phyloP scores from a whole-genome alignment of 164 flowering plant species.

The Tetracentron sinense region DNA sequence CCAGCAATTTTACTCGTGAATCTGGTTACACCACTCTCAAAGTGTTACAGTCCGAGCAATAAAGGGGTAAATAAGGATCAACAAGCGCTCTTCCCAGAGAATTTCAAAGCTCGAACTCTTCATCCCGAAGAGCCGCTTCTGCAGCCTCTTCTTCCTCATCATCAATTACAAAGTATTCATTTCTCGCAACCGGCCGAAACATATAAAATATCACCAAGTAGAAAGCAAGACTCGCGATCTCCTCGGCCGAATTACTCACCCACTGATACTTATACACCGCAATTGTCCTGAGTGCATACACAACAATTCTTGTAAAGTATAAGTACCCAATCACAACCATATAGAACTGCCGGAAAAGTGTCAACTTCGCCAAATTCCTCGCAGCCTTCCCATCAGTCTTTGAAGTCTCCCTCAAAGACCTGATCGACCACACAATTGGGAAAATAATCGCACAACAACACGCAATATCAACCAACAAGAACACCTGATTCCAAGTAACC shows the following conservation, averaged over 20 bases:
- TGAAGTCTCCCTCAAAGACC: too few relatives aligned
- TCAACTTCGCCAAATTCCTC: conserved; percentile 67
- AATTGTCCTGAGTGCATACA: conserved; percentile 60
- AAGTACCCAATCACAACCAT: conserved; percentile 68
- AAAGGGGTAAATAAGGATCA: conserved; percentile 17
- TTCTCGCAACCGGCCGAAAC: conserved; percentile 68
- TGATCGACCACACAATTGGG: too few relatives aligned
- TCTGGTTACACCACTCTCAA: not conserved
- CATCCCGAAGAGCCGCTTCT: conserved; percentile 44
- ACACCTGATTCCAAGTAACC: conserved; percentile 77
- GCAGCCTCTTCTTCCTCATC: conserved; percentile 88
- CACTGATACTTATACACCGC: conserved; percentile 67
- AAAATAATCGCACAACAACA: too few relatives aligned
- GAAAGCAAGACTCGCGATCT: conserved; percentile 60
- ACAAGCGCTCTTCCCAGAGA: too few relatives aligned
- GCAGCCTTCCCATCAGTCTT: conserved; percentile 87
- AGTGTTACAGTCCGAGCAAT: not conserved
- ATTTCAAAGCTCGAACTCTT: conserved; percentile 78
- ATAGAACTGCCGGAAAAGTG: conserved; percentile 68
- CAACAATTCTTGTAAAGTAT: conserved; percentile 72
- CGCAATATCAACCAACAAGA: conserved; percentile 61
- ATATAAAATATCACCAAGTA: conserved; percentile 62
- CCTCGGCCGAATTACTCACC: conserved; percentile 73
- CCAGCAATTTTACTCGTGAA: too few relatives aligned
- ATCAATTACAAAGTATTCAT: too few relatives aligned